Evolutionary conservation across 352 stramenopile species (phyloP).

Genomic region (Phytophthora quininea): DNA sequence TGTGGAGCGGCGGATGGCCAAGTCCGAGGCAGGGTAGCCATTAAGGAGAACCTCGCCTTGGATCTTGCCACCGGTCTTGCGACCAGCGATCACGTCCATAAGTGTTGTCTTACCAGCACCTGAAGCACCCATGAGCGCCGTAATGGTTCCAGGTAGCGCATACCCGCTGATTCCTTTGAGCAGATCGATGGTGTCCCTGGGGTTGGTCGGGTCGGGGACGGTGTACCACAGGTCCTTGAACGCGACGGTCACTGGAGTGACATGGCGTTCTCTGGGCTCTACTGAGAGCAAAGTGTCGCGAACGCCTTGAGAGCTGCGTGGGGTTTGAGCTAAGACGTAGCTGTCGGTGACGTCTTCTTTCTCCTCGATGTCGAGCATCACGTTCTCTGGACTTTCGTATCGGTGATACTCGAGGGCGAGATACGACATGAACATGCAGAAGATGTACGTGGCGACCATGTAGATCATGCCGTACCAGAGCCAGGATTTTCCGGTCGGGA

Average conservation of each 20-base stretch:
- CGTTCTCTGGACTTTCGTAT: neutral
- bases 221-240: neutral
- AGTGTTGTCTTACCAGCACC: constrained; percentile 1
- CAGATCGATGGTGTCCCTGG: neutral
- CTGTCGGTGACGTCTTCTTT: neutral
- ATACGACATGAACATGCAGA: neutral
- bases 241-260: neutral
- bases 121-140: neutral
- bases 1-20: constrained; percentile 47
- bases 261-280: neutral
- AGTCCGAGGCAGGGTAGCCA: constrained; percentile 33
- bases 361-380: neutral
- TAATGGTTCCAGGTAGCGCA: neutral
- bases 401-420: neutral
- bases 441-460: neutral
- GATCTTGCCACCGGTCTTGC: constrained; percentile 1
- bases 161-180: constrained; percentile 1
- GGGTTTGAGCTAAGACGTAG: neutral
- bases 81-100: neutral
- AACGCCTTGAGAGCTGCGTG: neutral
- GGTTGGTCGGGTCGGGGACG: neutral
- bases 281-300: neutral
- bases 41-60: constrained; percentile 2
- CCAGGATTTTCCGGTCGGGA: neutral
- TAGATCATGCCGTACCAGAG: neutral